phyloP scores from a whole-genome alignment of 2,329 filamentous ascomycete genomes.

The Monosporascus ibericus region DNA sequence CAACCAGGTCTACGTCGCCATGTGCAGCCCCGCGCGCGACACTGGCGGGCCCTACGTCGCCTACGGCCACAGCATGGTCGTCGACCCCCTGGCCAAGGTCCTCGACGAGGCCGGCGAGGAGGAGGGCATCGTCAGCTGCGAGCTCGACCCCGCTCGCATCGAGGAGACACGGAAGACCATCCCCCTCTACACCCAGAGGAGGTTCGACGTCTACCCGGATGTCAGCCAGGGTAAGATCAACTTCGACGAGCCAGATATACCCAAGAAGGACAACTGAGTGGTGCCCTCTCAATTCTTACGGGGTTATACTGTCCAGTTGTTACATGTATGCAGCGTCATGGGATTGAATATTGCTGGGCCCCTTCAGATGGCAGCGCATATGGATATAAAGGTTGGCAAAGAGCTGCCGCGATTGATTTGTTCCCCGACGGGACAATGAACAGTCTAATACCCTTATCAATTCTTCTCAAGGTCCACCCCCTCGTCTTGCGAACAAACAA shows the following conservation, averaged over 20 bases:
- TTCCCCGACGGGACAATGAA: no score
- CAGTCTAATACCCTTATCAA: no score
- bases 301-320: no score
- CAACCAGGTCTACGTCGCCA: constrained; percentile 87
- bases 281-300: no score
- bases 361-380: no score
- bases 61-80: constrained; percentile 85
- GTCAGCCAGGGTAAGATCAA: constrained; percentile 57
- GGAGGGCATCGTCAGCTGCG: constrained; percentile 70
- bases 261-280: not conserved
- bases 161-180: constrained; percentile 74
- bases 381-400: no score
- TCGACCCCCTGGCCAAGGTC: constrained; percentile 82
- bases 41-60: constrained; percentile 74
- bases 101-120: constrained; percentile 70
- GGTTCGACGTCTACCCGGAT: constrained; percentile 95
- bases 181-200: constrained; percentile 74
- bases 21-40: constrained; percentile 88
- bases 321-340: no score
- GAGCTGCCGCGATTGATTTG: no score
- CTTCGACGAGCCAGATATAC: constrained; percentile 20
- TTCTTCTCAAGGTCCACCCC: no score
- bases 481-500: no score
- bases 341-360: no score
- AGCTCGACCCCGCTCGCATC: constrained; percentile 63